These are phyloP conservation scores for Micractinium sp. DNA, from an alignment of 139 green algal species.

Conservation along the genomic window DNA sequence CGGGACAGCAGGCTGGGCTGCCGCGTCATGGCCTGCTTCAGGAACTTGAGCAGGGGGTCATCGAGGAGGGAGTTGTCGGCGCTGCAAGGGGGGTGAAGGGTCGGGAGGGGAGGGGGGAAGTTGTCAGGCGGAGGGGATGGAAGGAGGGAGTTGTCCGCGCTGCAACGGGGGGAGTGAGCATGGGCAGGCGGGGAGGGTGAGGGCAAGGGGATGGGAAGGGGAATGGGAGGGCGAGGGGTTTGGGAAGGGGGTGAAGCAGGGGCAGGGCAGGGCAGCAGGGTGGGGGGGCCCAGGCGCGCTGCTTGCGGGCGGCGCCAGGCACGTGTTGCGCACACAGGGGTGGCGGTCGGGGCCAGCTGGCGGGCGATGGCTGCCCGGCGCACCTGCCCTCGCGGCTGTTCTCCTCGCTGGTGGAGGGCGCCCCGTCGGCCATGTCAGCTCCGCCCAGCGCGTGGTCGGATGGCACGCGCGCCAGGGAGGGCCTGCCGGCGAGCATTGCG, in stretches of 20 bases:
- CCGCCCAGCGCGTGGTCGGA: no score
- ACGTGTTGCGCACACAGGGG: no score
- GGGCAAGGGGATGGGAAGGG: neutral
- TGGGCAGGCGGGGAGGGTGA: neutral
- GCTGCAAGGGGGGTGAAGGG: neutral
- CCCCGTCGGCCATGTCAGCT: neutral
- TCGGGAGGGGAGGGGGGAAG: no score
- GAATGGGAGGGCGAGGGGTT: no score
- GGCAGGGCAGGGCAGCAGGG: neutral
- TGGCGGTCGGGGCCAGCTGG: no score
- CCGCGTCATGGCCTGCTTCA: neutral
- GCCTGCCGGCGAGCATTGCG: neutral
- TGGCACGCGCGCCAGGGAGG: no score
- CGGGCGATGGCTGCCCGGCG: neutral
- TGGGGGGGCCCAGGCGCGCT: no score
- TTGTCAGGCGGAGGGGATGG: no score
- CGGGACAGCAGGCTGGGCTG: neutral
- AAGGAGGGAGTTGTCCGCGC: no score
- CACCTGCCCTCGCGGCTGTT: conserved; percentile 5
- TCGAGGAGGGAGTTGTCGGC: neutral
- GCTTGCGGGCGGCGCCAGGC: no score
- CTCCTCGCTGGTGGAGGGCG: neutral
- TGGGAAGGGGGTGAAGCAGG: no score
- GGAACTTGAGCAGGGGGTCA: conserved; percentile 16
- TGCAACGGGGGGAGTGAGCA: neutral